phyloP scores from a whole-genome alignment of 768 basidiomycete genomes.

The Lactifluus pinguis region DNA sequence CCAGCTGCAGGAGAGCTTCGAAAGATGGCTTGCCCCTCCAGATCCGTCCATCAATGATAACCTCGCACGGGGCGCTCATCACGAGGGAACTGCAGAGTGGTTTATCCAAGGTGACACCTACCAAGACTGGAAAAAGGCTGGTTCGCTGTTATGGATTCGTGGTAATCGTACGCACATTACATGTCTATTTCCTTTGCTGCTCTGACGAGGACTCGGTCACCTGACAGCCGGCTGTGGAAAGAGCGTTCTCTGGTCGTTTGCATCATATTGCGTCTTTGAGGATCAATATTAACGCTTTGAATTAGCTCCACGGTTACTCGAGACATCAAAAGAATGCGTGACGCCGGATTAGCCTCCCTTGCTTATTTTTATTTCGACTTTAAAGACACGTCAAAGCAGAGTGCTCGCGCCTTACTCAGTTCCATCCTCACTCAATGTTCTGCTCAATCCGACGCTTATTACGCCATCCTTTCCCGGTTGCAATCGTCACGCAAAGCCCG shows the following conservation, averaged over 20 bases:
- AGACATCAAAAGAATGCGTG: neutral
- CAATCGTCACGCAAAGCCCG: neutral
- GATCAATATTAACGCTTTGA: neutral
- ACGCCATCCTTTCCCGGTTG: neutral
- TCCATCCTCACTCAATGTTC: neutral
- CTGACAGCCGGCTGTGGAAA: neutral
- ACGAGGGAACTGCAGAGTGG: no score
- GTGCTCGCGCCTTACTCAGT: neutral
- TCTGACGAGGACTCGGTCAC: neutral
- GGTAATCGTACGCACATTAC: neutral
- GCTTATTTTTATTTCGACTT: neutral
- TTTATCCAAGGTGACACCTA: no score
- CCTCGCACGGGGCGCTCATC: no score
- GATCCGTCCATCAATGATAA: no score
- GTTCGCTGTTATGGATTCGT: neutral
- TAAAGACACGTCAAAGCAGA: neutral
- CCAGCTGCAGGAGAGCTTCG: no score
- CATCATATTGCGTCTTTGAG: no score
- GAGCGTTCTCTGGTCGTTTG: neutral
- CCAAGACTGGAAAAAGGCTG: no score
- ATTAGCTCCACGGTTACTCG: neutral
- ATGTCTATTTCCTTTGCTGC: no score
- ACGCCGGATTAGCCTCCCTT: neutral
- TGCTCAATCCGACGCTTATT: neutral
- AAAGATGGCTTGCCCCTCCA: no score